Conservation (phyloP, 176 grass and related monocot species). For the Phragmites australis region DNA sequence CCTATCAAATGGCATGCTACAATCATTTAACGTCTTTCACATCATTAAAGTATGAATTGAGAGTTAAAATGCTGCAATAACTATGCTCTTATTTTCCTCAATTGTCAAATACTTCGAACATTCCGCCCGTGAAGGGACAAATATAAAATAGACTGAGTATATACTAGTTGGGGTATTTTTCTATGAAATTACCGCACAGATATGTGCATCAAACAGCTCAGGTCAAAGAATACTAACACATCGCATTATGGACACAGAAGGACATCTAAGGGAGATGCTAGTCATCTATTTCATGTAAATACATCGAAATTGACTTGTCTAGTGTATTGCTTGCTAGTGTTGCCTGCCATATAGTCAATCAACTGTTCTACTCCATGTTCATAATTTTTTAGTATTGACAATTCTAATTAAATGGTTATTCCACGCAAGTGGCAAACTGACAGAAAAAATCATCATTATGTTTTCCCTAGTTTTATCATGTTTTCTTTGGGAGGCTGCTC, state of each 20-base stretch:
- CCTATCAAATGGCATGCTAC: not conserved
- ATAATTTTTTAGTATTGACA: not conserved
- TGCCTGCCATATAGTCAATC: not conserved
- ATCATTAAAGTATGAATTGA: not conserved
- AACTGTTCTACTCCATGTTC: not conserved
- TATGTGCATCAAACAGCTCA: not conserved
- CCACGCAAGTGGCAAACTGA: not conserved
- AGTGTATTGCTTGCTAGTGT: not conserved
- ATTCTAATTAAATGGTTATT: constrained; percentile 10
- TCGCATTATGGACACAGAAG: not conserved
- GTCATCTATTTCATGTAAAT: not conserved
- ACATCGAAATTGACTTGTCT: not conserved
- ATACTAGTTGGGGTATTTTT: not conserved
- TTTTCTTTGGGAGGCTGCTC: constrained; percentile 2
- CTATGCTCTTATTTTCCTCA: not conserved
- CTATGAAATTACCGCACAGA: not conserved
- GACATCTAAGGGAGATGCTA: not conserved
- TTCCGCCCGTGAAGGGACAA: not conserved
- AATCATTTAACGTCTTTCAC: not conserved
- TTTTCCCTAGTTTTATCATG: not conserved
- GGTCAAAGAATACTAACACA: not conserved
- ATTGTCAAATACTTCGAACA: not conserved
- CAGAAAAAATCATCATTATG: not conserved
- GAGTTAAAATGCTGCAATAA: not conserved
- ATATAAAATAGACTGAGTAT: not conserved